Percentiles rank a stretch among this genome's conserved stretches.
phyloP scores from a whole-genome alignment of 192 early-diverging fungal genomes.

The Spinellus fusiger region DNA sequence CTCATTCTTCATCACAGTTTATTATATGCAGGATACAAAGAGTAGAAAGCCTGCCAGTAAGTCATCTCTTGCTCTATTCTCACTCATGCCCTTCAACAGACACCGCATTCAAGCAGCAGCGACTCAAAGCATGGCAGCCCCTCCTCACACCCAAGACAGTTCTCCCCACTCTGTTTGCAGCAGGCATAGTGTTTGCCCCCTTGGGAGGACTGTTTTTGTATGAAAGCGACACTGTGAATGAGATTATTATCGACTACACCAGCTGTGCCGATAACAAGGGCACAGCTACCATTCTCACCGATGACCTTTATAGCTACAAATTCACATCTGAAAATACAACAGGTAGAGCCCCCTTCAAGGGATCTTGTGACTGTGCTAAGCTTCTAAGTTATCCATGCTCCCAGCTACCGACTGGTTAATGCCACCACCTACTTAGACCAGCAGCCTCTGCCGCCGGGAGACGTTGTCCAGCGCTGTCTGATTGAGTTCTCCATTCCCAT shows the following conservation, averaged over 20 bases:
- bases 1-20: background rate
- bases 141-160: constrained; percentile 98
- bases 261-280: constrained; percentile 49
- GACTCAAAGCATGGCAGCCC: constrained; percentile 98
- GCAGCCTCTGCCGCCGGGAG: background rate
- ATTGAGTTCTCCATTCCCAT: constrained; percentile 68
- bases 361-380: background rate
- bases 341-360: constrained; percentile 10
- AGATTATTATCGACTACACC: constrained; percentile 94
- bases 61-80: background rate
- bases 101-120: constrained; percentile 99
- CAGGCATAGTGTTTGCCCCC: constrained; percentile 94
- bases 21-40: constrained; percentile 42
- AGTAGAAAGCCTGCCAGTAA: constrained; percentile 58
- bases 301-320: constrained; percentile 22
- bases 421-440: constrained; percentile 13
- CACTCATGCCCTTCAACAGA: constrained; percentile 42
- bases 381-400: constrained; percentile 15
- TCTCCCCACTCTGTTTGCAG: constrained; percentile 88
- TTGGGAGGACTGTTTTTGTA: constrained; percentile 87
- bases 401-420: constrained; percentile 6
- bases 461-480: constrained; percentile 47
- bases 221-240: constrained; percentile 77
- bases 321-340: constrained; percentile 33
- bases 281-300: background rate